phyloP scores from a whole-genome alignment of 2,329 filamentous ascomycete species.

The Aspergillus fructus region DNA sequence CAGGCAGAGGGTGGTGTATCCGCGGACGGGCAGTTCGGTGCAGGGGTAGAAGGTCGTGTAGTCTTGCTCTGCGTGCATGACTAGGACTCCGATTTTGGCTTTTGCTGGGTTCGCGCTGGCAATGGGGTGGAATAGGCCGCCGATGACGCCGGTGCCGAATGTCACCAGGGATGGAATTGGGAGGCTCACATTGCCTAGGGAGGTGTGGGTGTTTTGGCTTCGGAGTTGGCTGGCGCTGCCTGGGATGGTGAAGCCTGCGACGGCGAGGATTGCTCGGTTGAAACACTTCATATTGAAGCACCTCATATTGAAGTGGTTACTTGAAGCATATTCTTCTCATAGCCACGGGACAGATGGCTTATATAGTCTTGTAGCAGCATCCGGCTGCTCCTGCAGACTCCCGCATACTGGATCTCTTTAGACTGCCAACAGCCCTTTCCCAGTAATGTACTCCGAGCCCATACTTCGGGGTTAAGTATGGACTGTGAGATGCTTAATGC shows the following conservation, averaged over 20 bases:
- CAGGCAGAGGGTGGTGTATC: background rate
- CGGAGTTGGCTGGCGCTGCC: background rate
- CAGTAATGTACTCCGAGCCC: too few species aligned
- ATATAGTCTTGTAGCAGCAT: too few species aligned
- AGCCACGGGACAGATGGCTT: too few species aligned
- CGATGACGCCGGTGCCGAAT: background rate
- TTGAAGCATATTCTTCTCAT: too few species aligned
- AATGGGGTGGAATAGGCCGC: background rate
- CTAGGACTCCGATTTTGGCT: background rate
- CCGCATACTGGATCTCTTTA: too few species aligned
- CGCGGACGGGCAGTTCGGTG: background rate
- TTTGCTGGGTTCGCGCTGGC: background rate
- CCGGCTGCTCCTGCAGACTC: too few species aligned
- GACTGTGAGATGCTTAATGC: too few species aligned
- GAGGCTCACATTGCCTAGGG: background rate
- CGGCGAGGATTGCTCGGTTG: background rate
- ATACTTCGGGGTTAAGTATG: too few species aligned
- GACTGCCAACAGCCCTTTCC: too few species aligned
- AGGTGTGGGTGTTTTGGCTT: background rate
- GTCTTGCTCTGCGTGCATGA: background rate
- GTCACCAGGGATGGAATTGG: background rate
- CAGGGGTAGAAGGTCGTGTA: background rate
- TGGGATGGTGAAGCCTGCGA: rapidly evolving
- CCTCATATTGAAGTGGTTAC: too few species aligned
- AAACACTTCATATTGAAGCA: background rate